These are phyloP conservation scores for Metarhizium guizhouense DNA, from an alignment of 2,329 filamentous ascomycete genomes.

Conservation along the genomic window DNA sequence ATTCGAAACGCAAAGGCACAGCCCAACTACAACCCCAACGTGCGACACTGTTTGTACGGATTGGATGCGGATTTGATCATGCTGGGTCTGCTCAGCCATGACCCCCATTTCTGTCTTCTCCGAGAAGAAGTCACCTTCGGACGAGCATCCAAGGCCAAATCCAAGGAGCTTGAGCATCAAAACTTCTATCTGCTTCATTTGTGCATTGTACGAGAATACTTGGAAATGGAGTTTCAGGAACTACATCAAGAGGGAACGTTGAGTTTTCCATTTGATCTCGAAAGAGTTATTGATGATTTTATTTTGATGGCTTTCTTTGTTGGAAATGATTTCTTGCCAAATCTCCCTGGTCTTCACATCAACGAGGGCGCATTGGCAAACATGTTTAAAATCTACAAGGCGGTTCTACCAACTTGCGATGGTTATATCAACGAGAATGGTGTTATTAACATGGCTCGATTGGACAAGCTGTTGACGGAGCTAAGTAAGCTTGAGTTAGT, in stretches of 20 bases:
- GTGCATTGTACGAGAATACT: slow-evolving; percentile 93
- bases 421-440: slow-evolving; percentile 97
- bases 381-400: slow-evolving; percentile 97
- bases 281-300: slow-evolving; percentile 96
- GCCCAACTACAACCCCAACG: slow-evolving; percentile 82
- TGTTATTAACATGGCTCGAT: slow-evolving; percentile 75
- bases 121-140: slow-evolving; percentile 98
- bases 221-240: slow-evolving; percentile 95
- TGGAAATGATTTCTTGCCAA: slow-evolving; percentile 97
- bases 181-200: slow-evolving; percentile 98
- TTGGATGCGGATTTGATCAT: slow-evolving; percentile 97
- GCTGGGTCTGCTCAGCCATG: slow-evolving; percentile 92
- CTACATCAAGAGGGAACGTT: slow-evolving; percentile 65
- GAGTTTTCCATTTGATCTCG: slow-evolving; percentile 79
- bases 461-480: slow-evolving; percentile 71
- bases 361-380: slow-evolving; percentile 94
- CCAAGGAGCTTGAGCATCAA: slow-evolving; percentile 94
- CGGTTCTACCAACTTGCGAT: slow-evolving; percentile 73
- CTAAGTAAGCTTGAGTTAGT: slow-evolving; percentile 80
- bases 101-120: slow-evolving; percentile 94
- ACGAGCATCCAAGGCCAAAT: slow-evolving; percentile 75
- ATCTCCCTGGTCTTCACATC: slow-evolving; percentile 92
- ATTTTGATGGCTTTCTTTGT: slow-evolving; percentile 99
- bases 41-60: slow-evolving; percentile 94
- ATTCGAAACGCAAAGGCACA: slow-evolving; percentile 96